A percentile compares a stretch with the other conserved stretches of the same genome.
phyloP scores from a whole-genome alignment of 106 monocot genomes.

The Dioscorea dumetorum region DNA sequence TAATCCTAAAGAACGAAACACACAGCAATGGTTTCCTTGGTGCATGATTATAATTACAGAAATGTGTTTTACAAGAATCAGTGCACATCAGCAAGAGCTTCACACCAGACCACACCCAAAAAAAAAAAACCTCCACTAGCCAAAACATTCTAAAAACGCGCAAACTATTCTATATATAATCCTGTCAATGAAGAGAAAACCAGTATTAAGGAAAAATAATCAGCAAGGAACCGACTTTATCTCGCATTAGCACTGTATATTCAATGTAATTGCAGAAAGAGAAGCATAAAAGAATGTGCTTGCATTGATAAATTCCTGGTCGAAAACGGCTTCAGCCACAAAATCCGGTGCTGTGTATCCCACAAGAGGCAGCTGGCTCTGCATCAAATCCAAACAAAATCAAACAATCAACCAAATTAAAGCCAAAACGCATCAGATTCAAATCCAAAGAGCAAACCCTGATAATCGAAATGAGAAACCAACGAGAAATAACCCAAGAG shows the following conservation, averaged over 20 bases:
- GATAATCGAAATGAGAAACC: neutral
- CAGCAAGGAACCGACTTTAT: neutral
- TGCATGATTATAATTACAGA: too few relatives aligned
- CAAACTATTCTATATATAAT: too few relatives aligned
- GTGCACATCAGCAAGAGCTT: too few relatives aligned
- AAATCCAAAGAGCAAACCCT: too few relatives aligned
- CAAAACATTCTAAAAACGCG: too few relatives aligned
- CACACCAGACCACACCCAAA: too few relatives aligned
- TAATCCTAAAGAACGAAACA: too few relatives aligned
- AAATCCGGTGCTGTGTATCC: constrained; percentile 83
- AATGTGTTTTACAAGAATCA: too few relatives aligned
- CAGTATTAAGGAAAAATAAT: neutral
- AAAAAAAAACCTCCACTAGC: too few relatives aligned
- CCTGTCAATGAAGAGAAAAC: too few relatives aligned
- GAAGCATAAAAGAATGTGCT: neutral
- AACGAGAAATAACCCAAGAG: neutral
- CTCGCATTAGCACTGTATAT: neutral
- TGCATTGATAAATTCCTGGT: constrained; percentile 91
- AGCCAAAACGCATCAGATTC: too few relatives aligned
- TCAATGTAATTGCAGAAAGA: neutral
- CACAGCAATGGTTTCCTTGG: too few relatives aligned
- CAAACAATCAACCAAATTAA: neutral
- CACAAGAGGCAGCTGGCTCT: constrained; percentile 66
- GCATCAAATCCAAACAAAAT: neutral
- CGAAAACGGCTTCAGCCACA: constrained; percentile 86